Base-by-base conservation (phyloP, 1,284 basidiomycete genomes). In the Taiwanofungus camphoratus region DNA sequence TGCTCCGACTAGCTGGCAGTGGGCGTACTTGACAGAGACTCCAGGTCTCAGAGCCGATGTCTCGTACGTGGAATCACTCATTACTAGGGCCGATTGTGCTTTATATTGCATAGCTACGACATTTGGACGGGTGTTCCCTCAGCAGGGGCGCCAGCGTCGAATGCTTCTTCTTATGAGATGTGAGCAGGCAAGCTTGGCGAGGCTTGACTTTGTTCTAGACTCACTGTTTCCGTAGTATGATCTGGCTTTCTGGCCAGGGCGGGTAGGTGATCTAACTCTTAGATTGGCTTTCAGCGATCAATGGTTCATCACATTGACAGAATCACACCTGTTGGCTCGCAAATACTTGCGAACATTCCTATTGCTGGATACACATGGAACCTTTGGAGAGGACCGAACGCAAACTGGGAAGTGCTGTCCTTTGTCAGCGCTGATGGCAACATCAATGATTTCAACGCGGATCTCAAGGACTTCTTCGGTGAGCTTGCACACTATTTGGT, bases 181-280 rank as follows among this genome's bases (percentile, higher is more conserved):
- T 76, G 56, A 31, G 71, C 42, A 3, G 1, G 15, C 1, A n/a
- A n/a, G n/a, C n/a, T n/a, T n/a, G n/a, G n/a, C 15, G 2, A 3
- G 16, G 8, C 11, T 9, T n/a, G 24, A 4, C 5, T n/a, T n/a
- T 9, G 13, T 18, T 24, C 29, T 26, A 19, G 20, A 37, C 13
- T 39, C 22, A 15, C 7, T 23, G 2, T 23, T 35, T 18, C 27
- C 19, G 4, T 46, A 77, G 75, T 47, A 79, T 79, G 77, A 77
- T 79, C 45, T 79, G 76, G 77, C 68, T 79, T 15, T 77, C 76
- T 39, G 70, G 74, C 30, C 64, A 67, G n/a, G 77, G 76, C 57
- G 73, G 73, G 76, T 78, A 55, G 35, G 63, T 47, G 13, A 34
- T 32, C 21, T 36, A 41, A 37, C 22, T 27, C 13, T 18, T 24